Evolutionary conservation across 2,329 filamentous ascomycete genomes (phyloP), one percentile per base, ranked within the genome.

Genomic region (Paecilomyces niveus): DNA sequence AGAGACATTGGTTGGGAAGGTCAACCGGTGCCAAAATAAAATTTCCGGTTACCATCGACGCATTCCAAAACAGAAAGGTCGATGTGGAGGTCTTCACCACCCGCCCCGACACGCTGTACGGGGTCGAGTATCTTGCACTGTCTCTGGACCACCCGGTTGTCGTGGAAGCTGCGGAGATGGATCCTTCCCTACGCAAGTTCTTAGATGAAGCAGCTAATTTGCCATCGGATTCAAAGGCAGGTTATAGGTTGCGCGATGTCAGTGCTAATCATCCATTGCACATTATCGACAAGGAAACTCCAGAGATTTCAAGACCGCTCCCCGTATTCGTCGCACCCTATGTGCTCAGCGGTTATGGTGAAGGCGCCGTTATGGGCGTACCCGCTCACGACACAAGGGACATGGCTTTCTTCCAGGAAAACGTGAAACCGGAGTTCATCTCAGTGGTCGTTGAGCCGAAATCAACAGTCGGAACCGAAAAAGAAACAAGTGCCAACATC

Each of bases 361-460:
- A 92, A 64, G 91, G 91, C 1, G 91, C 91, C 9, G 88, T 96
- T 1, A 96, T 96, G 91, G 92, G 92, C 51, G 92, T 96, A 7
- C 92, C 92, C 0, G 92, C 87, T 1, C 92, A 96, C 68, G 92
- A 96, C 72, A 70, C 81, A 3, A 83, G 90, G 56, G 92, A 96
- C 65, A 80, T 89, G 72, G 83, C 84, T 1, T 96, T 96, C 70
- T 96, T 90, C 88, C 85, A 82, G 64, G 79, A 86, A 59, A 90
- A 95, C 63, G 78, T 82, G 31, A 78, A 80, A 5, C 78, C 82
- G 3, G 76, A 83, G 53, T 83, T 84, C 1, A 80, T 92, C 31
- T 79, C 83, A 1, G 74, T 84, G 52, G 90, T 92, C 0, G 77
- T 93, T 45, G 63, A 69, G 32, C 68, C 76, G 7, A 65, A 73